Conservation (phyloP, 2,329 filamentous ascomycete genomes). For the Stagonosporopsis chrysanthemi region DNA sequence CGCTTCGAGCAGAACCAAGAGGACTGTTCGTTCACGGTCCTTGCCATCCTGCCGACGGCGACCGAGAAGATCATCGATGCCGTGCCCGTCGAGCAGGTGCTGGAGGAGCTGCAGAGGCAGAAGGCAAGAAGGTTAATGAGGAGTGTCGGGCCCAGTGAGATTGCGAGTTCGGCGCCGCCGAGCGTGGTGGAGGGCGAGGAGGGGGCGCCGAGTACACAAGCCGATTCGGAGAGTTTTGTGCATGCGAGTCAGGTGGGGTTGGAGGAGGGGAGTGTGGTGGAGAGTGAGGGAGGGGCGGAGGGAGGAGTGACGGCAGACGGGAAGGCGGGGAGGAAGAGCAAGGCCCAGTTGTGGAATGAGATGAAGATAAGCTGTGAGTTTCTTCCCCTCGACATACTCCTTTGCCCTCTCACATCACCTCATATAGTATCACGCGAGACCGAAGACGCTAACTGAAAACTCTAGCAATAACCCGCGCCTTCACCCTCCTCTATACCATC, state of each 20-base stretch:
- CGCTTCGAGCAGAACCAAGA: conserved; percentile 99
- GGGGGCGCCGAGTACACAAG: conserved; percentile 82
- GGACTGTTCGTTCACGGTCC: conserved; percentile 96
- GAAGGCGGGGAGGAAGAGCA: conserved; percentile 75
- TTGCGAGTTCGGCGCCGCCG: conserved; percentile 65
- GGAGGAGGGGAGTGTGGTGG: conserved; percentile 56
- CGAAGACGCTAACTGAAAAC: conserved; percentile 15
- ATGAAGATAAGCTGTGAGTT: conserved; percentile 89
- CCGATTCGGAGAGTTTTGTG: conserved; percentile 72
- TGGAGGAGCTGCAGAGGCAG: conserved; percentile 92
- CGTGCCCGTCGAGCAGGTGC: conserved; percentile 90
- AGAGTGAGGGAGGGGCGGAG: conserved; percentile 50
- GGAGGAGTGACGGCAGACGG: conserved; percentile 55
- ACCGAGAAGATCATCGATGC: conserved; percentile 87
- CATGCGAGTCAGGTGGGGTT: conserved; percentile 76
- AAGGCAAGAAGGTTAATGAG: conserved; percentile 76
- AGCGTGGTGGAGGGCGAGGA: conserved; percentile 70
- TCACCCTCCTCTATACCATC: conserved; percentile 91
- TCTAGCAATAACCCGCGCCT: conserved; percentile 84
- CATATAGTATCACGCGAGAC: too few relatives aligned
- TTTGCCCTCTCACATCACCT: too few relatives aligned
- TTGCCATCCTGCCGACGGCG: conserved; percentile 91
- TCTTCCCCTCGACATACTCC: too few relatives aligned
- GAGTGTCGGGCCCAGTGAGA: conserved; percentile 64
- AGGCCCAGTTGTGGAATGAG: conserved; percentile 96